Conservation (phyloP, 2,329 filamentous ascomycete species). For the Cordyceps militaris region DNA sequence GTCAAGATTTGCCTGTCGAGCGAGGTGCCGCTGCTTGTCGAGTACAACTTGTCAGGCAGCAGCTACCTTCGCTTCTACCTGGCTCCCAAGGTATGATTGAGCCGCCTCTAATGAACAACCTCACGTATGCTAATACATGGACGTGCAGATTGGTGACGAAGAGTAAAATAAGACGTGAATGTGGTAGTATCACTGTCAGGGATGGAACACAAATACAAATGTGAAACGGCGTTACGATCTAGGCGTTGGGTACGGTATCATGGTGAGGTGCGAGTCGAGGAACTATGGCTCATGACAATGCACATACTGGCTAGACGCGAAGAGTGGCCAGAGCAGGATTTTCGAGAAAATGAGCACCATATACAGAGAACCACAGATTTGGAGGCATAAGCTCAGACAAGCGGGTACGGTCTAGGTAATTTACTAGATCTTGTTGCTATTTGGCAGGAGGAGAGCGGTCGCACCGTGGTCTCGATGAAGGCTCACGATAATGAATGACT, state of each 20-base stretch:
- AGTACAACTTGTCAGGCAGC: slow-evolving; percentile 74
- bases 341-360: neutral
- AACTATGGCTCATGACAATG: neutral
- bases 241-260: slow-evolving; percentile 2
- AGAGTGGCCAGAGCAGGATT: neutral
- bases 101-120: too few relatives aligned
- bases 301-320: neutral
- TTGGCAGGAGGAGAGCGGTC: neutral
- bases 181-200: too few relatives aligned
- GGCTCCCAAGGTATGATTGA: slow-evolving; percentile 78
- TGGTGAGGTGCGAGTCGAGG: neutral
- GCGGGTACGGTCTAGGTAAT: slow-evolving; percentile 4
- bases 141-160: slow-evolving; percentile 23
- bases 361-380: neutral
- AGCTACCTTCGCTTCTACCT: slow-evolving; percentile 96
- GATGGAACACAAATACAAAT: neutral
- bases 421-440: neutral
- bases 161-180: slow-evolving; percentile 16
- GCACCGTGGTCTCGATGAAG: neutral
- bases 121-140: neutral
- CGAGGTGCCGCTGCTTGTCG: slow-evolving; percentile 91
- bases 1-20: slow-evolving; percentile 94
- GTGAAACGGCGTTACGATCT: slow-evolving; percentile 6
- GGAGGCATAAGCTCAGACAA: neutral
- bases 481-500: slow-evolving; percentile 12